Base-by-base conservation (phyloP, 2,329 filamentous ascomycete genomes). In the Xylariaceae sp. region DNA sequence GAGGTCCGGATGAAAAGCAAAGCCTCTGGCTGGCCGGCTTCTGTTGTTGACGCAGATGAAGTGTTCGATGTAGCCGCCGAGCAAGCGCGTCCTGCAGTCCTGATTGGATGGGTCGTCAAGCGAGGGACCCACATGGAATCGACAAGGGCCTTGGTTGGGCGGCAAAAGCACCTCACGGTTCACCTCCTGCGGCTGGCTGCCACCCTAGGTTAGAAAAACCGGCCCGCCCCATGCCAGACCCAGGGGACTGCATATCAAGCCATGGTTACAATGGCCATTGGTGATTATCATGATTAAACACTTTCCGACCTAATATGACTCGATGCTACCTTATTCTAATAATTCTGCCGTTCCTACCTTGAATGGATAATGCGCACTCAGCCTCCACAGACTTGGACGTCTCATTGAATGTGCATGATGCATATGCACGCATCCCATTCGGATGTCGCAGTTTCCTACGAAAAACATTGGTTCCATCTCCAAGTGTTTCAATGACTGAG, bases 11-110 rank as follows among this genome's bases (percentile, higher is more conserved):
- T 43, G 38, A 32, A 39, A 36, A 52, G n/a, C n/a, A n/a, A n/a
- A n/a, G n/a, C n/a, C 44, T 38, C 46, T 57, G 50, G 51, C 39
- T 57, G 51, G 54, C 54, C 36, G 41, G 44, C 40, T 44, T 36
- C 39, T 41, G 9, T 36, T 40, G 37, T 50, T 48, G 52, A 52
- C 15, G 50, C 48, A 55, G 50, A 51, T 52, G 50, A 51, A n/a
- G 44, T 32, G 54, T 56, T 53, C 50, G 55, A 56, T 43, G 48
- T 59, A 59, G 54, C 50, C 56, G 56, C 56, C 53, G 42, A 48
- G 36, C 40, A 36, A 36, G 28, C 31, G 38, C 11, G 41, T 40
- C 29, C 28, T 15, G 40, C 36, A 7, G 17, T 13, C 34, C 34
- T 43, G 28, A 59, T 58, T 59, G 56, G 56, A n/a, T 4, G 14